Evolutionary conservation across 2,329 filamentous ascomycete species (phyloP), one percentile per base, ranked within the genome.

Genomic region (Aspergillus phoenicis): DNA sequence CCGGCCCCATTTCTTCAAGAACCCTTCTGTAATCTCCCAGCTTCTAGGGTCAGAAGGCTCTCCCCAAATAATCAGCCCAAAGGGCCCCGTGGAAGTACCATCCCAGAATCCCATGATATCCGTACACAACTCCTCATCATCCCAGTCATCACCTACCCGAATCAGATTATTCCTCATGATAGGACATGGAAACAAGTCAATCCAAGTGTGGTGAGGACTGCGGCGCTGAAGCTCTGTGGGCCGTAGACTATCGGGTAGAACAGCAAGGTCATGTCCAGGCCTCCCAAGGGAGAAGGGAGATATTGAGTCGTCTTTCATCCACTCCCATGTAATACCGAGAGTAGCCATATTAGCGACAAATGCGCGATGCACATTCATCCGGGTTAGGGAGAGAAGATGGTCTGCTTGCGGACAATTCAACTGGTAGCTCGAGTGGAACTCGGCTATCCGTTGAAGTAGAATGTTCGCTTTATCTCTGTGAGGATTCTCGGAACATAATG

Each of bases 1-100:
- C 49, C 57, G 49, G 0, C 59, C 57, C 78, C 79, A 83, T 65
- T 81, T 82, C 38, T 63, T 68, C 2, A 79, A 63, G 62, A 84
- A 82, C 0, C 57, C 59, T 1, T 71, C 69, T 7, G 73, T 80
- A 0, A 78, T 71, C 61, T 83, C 81, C 82, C 81, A 84, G 5
- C 71, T 75, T 0, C 58, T 61, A 3, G 68, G 41, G 13, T 82
- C 73, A 68, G 74, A 78, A 0, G 81, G 71, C 8, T 79, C 75
- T 0, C 79, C 78, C 81, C 81, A 83, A 3, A 82, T 75, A 8
- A 82, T 73, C 1, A 83, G 52, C 2, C 43, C 55, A 26, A 6
- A 26, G 10, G 54, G 24, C 2, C 28, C 30, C 62, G 71, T 30
- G 68, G 49, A 43, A 22, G 67, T 56, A 7, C 52, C 51, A 30